Base-by-base conservation (phyloP, 2,329 filamentous ascomycete genomes). In the Lizonia empirigonia region DNA sequence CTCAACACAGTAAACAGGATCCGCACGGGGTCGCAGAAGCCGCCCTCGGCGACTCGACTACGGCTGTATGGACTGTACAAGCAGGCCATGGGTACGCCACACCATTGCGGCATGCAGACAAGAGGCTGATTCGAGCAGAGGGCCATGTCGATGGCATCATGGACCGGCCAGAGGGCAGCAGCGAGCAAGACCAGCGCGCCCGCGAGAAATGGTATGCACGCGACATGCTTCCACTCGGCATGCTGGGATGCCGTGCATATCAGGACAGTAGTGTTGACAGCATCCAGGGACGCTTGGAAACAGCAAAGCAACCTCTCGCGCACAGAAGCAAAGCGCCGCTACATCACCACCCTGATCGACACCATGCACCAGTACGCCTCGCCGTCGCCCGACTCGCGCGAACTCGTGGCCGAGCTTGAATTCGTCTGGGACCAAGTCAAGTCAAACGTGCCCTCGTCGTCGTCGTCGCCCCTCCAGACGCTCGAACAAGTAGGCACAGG, bases 381-480 rank as follows among this genome's bases (percentile, higher is more conserved):
- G 34, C 82, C 88, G 32, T 97, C 91, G 15, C 82, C 87, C 39
- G 91, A 96, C 70, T 91, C 91, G 7, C 83, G 87, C 53, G 92
- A 96, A 74, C 81, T 99, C 30, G 92, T 97, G 29, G 82, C 86
- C 8, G 94, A 99, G 74, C 84, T 99, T n/a, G 94, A 99, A 75
- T 99, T 97, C 66, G 93, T 99, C 30, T 99, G 94, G 94, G 91
- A 97, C 63, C 94, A 97, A 73, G 93, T 99, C 64, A 96, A 94
- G 74, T 88, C 88, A 62, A 97, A 93, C 65, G 84, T 80, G 7
- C 74, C 85, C 9, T 85, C 87, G 15, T 85, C 87, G 77, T 85
- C 30, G 71, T 82, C 65, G 5, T 74, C 65, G 15, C 70, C 74
- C 2, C 56, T 70, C 15, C 74, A 71, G 30, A 70, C 74, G 13